Conservation (phyloP, 2,329 filamentous ascomycete genomes). For the Colletotrichum eleusines region DNA sequence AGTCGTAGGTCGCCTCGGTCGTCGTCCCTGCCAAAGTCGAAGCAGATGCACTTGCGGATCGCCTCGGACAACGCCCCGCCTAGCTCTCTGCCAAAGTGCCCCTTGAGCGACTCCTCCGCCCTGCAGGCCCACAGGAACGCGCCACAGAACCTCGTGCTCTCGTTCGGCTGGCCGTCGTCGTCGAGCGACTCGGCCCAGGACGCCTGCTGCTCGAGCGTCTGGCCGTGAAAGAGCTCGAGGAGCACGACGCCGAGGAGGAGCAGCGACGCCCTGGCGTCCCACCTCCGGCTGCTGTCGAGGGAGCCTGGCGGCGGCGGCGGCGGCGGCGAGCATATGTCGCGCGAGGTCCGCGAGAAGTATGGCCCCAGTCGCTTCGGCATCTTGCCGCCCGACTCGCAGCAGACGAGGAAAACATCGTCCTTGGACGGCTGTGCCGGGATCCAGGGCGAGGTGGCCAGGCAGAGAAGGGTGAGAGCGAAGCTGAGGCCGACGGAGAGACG, state of each 20-base stretch:
- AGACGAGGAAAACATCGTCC: constrained; percentile 1
- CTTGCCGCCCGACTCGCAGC: neutral
- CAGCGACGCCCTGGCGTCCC: constrained; percentile 22
- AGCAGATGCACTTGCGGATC: constrained; percentile 13
- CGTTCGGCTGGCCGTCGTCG: constrained; percentile 5
- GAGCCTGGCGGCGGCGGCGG: neutral
- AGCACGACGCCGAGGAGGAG: constrained; percentile 6
- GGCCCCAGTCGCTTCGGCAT: neutral
- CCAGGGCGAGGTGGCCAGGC: constrained; percentile 16
- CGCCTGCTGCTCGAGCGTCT: constrained; percentile 34
- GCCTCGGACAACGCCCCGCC: neutral
- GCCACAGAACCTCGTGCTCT: constrained; percentile 6
- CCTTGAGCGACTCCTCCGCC: neutral
- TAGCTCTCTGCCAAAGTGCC: neutral
- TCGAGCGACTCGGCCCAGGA: constrained; percentile 24
- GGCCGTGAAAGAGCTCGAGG: constrained; percentile 16
- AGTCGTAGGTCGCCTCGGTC: constrained; percentile 9
- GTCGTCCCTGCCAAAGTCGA: constrained; percentile 10
- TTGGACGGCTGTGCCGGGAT: constrained; percentile 1
- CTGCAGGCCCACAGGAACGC: constrained; percentile 5
- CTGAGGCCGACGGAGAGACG: constrained; percentile 16
- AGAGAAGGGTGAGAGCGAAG: constrained; percentile 17
- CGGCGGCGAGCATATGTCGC: neutral
- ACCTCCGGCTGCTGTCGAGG: neutral
- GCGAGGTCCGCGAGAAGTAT: neutral